A percentile compares a stretch with the other conserved stretches of the same genome.
These are phyloP conservation scores for Coprinopsis marcescibilis DNA, from an alignment of 768 basidiomycete species.

Conservation along the genomic window DNA sequence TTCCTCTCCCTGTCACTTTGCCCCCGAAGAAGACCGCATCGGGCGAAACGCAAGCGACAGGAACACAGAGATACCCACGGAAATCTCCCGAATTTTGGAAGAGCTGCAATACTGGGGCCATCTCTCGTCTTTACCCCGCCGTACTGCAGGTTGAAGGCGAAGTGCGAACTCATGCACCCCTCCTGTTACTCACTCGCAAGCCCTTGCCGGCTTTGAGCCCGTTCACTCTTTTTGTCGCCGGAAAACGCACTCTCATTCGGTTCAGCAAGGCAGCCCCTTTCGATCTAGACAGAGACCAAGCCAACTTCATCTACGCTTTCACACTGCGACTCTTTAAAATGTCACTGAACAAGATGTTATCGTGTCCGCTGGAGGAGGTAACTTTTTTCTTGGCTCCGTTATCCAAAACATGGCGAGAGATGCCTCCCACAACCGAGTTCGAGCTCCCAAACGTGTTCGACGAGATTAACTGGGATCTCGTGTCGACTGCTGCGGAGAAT, in stretches of 20 bases:
- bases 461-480: conserved; percentile 58
- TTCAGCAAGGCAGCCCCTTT: conserved; percentile 47
- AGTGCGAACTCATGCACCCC: conserved; percentile 34
- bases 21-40: conserved; percentile 14
- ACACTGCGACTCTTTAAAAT: conserved; percentile 59
- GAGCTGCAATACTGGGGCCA: conserved; percentile 27
- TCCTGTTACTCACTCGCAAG: conserved; percentile 60
- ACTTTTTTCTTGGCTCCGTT: conserved; percentile 68
- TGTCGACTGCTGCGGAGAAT: conserved; percentile 44
- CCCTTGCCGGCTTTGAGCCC: conserved; percentile 54
- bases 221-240: conserved; percentile 59
- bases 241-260: conserved; percentile 35
- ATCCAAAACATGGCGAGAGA: conserved; percentile 28
- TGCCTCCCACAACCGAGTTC: conserved; percentile 13
- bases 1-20: conserved; percentile 29
- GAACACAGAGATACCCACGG: conserved; percentile 50
- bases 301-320: conserved; percentile 50
- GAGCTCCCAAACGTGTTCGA: conserved; percentile 33
- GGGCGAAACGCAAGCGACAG: conserved; percentile 26
- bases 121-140: conserved; percentile 48
- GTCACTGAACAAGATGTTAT: conserved; percentile 62
- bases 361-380: conserved; percentile 48
- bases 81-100: conserved; percentile 67
- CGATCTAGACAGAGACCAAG: conserved; percentile 36
- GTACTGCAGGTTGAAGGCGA: conserved; percentile 36